A percentile compares a stretch with the other conserved stretches of the same genome.
Evolutionary conservation across 225 moss, liverwort and hornwort genomes (phyloP).

Genomic region (Bryum argenteum): DNA sequence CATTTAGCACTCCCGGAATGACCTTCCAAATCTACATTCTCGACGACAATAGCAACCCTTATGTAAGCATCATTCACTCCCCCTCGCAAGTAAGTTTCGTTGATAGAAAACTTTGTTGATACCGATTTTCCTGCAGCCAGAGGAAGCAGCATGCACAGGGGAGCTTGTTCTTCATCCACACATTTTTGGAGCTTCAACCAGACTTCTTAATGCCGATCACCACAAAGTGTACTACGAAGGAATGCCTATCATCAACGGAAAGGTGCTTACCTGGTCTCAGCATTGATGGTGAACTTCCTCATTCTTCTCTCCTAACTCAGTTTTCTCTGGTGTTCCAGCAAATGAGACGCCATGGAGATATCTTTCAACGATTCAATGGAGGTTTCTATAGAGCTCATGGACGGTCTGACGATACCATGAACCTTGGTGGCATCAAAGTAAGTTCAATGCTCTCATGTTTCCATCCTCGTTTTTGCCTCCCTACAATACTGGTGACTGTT

Average conservation of each 20-base stretch:
- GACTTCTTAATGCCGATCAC: constrained; percentile 91
- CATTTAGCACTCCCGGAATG: constrained; percentile 76
- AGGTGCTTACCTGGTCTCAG: constrained; percentile 39
- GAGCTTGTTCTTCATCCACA: constrained; percentile 72
- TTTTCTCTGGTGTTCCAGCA: constrained; percentile 45
- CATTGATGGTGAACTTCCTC: not conserved
- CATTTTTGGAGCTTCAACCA: constrained; percentile 72
- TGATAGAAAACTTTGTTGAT: not conserved
- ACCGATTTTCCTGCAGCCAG: constrained; percentile 55
- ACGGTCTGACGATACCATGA: constrained; percentile 92
- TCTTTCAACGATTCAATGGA: constrained; percentile 78
- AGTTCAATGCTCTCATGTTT: not conserved
- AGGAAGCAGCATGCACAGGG: constrained; percentile 73
- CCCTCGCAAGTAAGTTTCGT: constrained; percentile 1
- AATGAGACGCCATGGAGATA: constrained; percentile 91
- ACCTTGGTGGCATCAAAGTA: constrained; percentile 96
- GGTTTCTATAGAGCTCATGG: constrained; percentile 88
- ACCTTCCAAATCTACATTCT: constrained; percentile 63
- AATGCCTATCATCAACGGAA: constrained; percentile 74
- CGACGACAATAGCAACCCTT: constrained; percentile 62
- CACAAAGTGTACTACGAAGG: constrained; percentile 85
- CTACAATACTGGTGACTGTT: not conserved
- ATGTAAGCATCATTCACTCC: constrained; percentile 51
- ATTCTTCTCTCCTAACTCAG: not conserved
- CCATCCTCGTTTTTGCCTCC: not conserved